Conservation (phyloP, 2,329 filamentous ascomycete genomes). For the Colletotrichum noveboracense region DNA sequence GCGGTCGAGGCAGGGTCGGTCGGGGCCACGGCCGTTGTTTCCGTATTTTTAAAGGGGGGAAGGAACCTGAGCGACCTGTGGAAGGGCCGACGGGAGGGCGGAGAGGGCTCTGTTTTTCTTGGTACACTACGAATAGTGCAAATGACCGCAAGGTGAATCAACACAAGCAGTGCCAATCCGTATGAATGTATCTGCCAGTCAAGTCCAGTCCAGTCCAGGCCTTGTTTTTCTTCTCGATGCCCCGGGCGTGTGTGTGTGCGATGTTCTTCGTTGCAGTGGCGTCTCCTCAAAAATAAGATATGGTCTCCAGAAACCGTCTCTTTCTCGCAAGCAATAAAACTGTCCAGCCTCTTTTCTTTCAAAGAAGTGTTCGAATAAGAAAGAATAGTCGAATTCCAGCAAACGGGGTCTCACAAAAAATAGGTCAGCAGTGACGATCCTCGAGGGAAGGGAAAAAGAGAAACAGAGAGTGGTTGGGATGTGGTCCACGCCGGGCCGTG, state of each 20-base stretch:
- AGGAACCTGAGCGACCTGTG: background rate
- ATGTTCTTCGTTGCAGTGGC: background rate
- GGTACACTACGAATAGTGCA: background rate
- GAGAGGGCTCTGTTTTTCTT: background rate
- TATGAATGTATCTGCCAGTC: background rate
- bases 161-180: background rate
- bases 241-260: background rate
- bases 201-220: background rate
- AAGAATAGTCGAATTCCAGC: slow-evolving; percentile 6
- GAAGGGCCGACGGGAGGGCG: background rate
- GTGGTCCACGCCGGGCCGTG: background rate
- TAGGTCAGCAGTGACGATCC: slow-evolving; percentile 9
- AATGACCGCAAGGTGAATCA: background rate
- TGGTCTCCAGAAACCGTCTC: background rate
- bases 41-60: background rate
- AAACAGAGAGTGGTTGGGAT: slow-evolving; percentile 11
- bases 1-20: background rate
- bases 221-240: background rate
- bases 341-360: slow-evolving; percentile 10
- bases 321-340: background rate
- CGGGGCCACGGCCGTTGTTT: slow-evolving; percentile 13
- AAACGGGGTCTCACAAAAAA: background rate
- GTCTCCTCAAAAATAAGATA: background rate
- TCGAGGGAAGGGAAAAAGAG: background rate
- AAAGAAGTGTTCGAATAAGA: background rate